Evolutionary conservation across 2,329 filamentous ascomycete species (phyloP).

Genomic region (Trichoderma brevicompactum): DNA sequence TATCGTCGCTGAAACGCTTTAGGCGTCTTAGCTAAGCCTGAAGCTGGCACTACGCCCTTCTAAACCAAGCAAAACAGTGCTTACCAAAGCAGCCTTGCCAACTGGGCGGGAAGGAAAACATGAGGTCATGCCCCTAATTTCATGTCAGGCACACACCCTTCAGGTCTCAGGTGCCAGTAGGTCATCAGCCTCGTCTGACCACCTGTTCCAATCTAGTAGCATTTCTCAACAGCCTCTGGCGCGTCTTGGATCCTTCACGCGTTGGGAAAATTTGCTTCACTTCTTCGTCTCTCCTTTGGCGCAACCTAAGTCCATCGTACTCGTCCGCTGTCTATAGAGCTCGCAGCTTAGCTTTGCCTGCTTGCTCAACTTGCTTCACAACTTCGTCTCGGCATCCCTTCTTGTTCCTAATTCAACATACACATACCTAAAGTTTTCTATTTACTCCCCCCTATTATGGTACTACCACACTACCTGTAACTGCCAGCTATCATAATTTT

Average conservation of each 20-base stretch:
- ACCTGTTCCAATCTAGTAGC: constrained; percentile 18
- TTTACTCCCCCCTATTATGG: constrained; percentile 17
- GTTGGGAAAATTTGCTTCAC: neutral
- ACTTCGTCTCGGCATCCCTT: constrained; percentile 9
- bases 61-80: constrained; percentile 1
- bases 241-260: constrained; percentile 7
- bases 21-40: neutral
- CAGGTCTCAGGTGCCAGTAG: constrained; percentile 24
- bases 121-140: constrained; percentile 29
- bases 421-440: constrained; percentile 5
- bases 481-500: constrained; percentile 2
- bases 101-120: neutral
- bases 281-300: constrained; percentile 5
- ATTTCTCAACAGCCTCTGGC: constrained; percentile 15
- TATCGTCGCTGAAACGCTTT: constrained; percentile 2
- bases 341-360: constrained; percentile 7
- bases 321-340: constrained; percentile 8
- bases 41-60: neutral
- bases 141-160: constrained; percentile 22
- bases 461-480: constrained; percentile 24
- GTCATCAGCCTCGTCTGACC: constrained; percentile 30
- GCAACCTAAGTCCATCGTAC: neutral
- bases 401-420: constrained; percentile 4
- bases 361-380: neutral
- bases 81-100: constrained; percentile 15